Evolutionary conservation across 1,139 yeast genomes (phyloP).

Genomic region (Pichia sp.): DNA sequence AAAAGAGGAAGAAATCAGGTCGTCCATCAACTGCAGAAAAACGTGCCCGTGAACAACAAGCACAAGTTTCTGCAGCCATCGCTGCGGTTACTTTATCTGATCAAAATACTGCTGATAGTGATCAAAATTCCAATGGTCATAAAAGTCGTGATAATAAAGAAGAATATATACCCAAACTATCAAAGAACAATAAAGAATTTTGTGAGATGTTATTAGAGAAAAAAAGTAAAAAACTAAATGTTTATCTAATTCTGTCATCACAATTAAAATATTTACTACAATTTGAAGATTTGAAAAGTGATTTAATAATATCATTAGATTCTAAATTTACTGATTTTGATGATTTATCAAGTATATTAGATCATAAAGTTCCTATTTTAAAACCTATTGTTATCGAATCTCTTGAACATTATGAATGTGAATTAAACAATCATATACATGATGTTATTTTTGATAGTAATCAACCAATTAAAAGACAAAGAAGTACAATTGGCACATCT

Average conservation of each 20-base stretch:
- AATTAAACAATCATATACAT: conserved; percentile 2
- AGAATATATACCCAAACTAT: conserved; percentile 33
- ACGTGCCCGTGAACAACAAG: conserved; percentile 8
- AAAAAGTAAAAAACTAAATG: conserved; percentile 25
- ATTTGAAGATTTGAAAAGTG: conserved; percentile 27
- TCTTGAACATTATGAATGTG: conserved; percentile 33
- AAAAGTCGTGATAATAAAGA: conserved; percentile 24
- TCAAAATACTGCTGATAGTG: background rate
- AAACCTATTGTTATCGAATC: conserved; percentile 38
- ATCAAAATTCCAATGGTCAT: background rate
- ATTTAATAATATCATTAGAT: conserved; percentile 55
- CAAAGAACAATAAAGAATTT: conserved; percentile 38
- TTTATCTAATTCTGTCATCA: conserved; percentile 39
- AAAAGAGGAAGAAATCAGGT: conserved; percentile 8
- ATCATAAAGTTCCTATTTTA: conserved; percentile 37
- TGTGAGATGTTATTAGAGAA: conserved; percentile 18
- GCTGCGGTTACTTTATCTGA: conserved; percentile 2
- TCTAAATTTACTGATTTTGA: conserved; percentile 26
- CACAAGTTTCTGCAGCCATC: conserved; percentile 3
- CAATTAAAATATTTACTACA: conserved; percentile 33
- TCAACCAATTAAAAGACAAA: conserved; percentile 2
- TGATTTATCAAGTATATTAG: conserved; percentile 28
- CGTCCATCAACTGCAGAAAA: conserved; percentile 10
- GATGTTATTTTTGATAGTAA: conserved; percentile 1
- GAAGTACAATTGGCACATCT: background rate